Conservation (phyloP, 495 filamentous ascomycete species). For the Lepidopterella palustris region DNA sequence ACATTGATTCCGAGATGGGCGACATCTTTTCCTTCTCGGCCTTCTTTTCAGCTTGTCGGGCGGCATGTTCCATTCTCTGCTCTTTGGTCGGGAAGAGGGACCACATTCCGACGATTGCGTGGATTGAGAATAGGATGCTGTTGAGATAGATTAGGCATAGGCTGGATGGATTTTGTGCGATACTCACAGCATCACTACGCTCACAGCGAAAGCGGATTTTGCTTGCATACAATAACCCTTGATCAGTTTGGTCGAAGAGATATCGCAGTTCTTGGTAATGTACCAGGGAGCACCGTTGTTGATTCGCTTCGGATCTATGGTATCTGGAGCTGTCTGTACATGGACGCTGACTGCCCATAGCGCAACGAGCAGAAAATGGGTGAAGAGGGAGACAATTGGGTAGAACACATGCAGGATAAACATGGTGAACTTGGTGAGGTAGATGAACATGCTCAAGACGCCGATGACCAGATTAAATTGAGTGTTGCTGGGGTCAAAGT, state of each 20-base stretch:
- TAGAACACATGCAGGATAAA: slow-evolving; percentile 67
- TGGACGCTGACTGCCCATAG: slow-evolving; percentile 63
- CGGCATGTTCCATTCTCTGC: slow-evolving; percentile 22
- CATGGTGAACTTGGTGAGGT: slow-evolving; percentile 58
- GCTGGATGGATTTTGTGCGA: background rate
- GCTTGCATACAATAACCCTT: slow-evolving; percentile 70
- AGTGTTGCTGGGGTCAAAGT: slow-evolving; percentile 53
- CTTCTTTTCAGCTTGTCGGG: slow-evolving; percentile 22
- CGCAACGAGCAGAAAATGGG: slow-evolving; percentile 52
- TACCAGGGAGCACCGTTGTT: slow-evolving; percentile 74
- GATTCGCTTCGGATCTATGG: slow-evolving; percentile 62
- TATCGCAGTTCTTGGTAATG: slow-evolving; percentile 66
- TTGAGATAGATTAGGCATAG: background rate
- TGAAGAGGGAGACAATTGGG: slow-evolving; percentile 56
- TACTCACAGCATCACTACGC: slow-evolving; percentile 65
- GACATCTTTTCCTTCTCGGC: slow-evolving; percentile 30
- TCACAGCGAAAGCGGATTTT: slow-evolving; percentile 65
- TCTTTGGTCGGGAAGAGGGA: slow-evolving; percentile 33
- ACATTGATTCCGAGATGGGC: slow-evolving; percentile 31
- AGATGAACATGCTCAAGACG: slow-evolving; percentile 64
- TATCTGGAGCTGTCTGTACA: slow-evolving; percentile 74
- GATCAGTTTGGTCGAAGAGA: slow-evolving; percentile 50
- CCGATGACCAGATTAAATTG: slow-evolving; percentile 77
- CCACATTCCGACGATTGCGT: slow-evolving; percentile 30
- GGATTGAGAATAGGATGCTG: slow-evolving; percentile 32